phyloP scores from a whole-genome alignment of 495 filamentous ascomycete species.

The Xylaria intraflava region DNA sequence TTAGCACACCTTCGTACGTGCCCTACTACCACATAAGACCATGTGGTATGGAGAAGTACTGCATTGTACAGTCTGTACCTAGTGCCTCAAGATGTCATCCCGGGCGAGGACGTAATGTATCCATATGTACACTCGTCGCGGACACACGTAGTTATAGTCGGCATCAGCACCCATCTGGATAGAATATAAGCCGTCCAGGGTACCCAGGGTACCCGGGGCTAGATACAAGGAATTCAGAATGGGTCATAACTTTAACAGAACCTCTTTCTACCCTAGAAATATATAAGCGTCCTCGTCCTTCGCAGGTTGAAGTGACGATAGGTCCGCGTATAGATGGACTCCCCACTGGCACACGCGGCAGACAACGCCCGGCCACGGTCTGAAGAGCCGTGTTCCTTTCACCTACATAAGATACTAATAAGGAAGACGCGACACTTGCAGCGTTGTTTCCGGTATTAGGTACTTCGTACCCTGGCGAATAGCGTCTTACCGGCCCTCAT shows the following conservation, averaged over 20 bases:
- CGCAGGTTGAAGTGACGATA: neutral
- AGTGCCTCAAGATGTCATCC: neutral
- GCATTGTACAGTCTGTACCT: too few species aligned
- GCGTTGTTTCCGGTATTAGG: too few species aligned
- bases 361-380: too few species aligned
- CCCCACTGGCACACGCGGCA: neutral
- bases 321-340: neutral
- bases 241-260: conserved; percentile 12
- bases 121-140: neutral
- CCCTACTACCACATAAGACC: too few species aligned
- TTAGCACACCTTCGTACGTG: neutral
- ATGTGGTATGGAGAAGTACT: too few species aligned
- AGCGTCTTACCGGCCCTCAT: too few species aligned
- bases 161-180: neutral
- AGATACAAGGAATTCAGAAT: neutral
- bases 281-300: neutral
- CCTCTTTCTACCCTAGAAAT: neutral
- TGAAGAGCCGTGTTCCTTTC: too few species aligned
- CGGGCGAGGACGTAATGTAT: neutral
- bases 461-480: too few species aligned
- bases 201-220: neutral
- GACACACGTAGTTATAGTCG: neutral
- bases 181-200: neutral
- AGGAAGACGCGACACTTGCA: too few species aligned
- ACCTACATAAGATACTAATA: too few species aligned